Conservation (phyloP, 2,329 filamentous ascomycete genomes). For the Fusarium drepaniforme region DNA sequence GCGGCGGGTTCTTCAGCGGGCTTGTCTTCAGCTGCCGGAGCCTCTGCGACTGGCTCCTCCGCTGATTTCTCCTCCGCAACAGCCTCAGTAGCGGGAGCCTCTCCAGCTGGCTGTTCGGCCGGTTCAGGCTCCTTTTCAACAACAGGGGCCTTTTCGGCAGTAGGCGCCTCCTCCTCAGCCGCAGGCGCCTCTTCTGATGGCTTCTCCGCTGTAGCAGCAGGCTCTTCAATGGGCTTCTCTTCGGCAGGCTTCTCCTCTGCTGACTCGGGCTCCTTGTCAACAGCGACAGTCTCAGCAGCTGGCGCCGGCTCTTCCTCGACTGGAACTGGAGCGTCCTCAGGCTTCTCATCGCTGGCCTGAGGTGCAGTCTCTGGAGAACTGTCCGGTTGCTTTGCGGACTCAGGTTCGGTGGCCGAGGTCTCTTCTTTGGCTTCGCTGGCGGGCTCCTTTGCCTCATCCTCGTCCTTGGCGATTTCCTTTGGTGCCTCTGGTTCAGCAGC, state of each 20-base stretch:
- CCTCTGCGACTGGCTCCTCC: not conserved
- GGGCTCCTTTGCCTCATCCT: conserved; percentile 14
- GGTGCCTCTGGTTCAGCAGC: conserved; percentile 13
- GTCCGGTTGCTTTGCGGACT: conserved; percentile 16
- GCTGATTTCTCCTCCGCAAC: no score
- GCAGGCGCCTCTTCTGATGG: not conserved
- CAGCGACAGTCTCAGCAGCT: not conserved
- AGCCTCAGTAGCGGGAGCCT: not conserved
- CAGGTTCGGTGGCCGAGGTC: not conserved
- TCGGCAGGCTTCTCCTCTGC: conserved; percentile 7
- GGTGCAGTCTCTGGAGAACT: not conserved
- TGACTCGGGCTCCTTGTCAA: conserved; percentile 2
- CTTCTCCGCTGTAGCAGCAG: not conserved
- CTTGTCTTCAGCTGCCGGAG: not conserved
- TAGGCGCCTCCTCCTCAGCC: not conserved
- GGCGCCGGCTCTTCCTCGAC: conserved; percentile 7
- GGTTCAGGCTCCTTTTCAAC: not conserved
- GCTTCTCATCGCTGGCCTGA: conserved; percentile 5
- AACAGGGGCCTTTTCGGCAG: not conserved
- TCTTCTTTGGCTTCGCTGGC: conserved; percentile 5
- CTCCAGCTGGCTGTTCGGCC: not conserved
- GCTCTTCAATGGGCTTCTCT: conserved; percentile 6
- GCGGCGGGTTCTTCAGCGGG: not conserved
- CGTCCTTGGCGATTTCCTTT: not conserved
- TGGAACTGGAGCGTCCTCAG: conserved; percentile 4